These are phyloP conservation scores for Rhododendron kiyosumense DNA, from an alignment of 148 eudicot species.

Conservation along the genomic window DNA sequence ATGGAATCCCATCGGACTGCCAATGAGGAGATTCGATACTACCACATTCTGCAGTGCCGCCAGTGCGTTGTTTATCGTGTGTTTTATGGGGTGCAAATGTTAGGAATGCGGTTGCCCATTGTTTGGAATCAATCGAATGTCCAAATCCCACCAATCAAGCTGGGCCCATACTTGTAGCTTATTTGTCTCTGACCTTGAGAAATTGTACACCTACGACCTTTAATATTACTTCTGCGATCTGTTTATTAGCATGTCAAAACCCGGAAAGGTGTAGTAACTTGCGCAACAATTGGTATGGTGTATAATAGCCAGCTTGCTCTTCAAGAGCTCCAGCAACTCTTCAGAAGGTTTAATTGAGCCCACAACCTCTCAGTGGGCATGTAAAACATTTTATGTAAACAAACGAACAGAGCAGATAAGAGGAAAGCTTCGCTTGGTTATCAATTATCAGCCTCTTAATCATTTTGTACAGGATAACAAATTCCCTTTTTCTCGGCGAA, in stretches of 20 bases:
- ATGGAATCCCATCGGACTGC: background rate
- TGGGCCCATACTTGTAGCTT: background rate
- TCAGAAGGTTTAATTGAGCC: too few relatives aligned
- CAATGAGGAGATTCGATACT: background rate
- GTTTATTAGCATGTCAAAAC: background rate
- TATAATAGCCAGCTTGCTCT: too few relatives aligned
- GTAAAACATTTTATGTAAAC: too few relatives aligned
- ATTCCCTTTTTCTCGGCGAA: too few relatives aligned
- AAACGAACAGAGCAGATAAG: too few relatives aligned
- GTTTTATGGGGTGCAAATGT: background rate
- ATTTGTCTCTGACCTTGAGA: background rate
- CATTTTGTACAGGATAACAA: too few relatives aligned
- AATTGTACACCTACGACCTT: background rate
- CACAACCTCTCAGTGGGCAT: too few relatives aligned
- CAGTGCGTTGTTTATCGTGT: background rate
- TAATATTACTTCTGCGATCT: background rate
- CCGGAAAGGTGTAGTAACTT: background rate
- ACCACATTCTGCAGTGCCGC: background rate
- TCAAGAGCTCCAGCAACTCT: too few relatives aligned
- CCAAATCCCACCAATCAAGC: background rate
- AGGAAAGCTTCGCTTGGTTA: too few relatives aligned
- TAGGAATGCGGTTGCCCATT: background rate
- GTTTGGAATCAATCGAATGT: background rate
- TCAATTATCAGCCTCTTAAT: too few relatives aligned
- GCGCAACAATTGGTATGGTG: background rate